A percentile compares a stretch with the other conserved stretches of the same genome.
These are phyloP conservation scores for Stachybotrys chlorohalonatus DNA, from an alignment of 2,329 filamentous ascomycete species.

Conservation along the genomic window DNA sequence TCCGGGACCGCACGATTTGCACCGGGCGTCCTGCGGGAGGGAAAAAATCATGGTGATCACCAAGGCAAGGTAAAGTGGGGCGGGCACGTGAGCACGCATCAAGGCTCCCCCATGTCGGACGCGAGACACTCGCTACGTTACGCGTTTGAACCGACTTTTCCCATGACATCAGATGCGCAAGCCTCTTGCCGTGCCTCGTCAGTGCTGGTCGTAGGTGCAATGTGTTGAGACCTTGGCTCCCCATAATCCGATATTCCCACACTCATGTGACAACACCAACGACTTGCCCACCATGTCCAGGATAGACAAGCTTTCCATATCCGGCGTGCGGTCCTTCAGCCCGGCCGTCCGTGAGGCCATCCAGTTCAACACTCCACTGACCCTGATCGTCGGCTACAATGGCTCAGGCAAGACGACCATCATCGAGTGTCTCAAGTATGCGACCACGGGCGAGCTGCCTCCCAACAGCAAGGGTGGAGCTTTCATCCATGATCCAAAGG, in stretches of 20 bases:
- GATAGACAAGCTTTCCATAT: slow-evolving; percentile 83
- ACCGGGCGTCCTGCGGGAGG: no score
- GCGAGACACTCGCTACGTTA: not conserved
- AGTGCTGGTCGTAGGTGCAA: no score
- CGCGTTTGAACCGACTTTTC: not conserved
- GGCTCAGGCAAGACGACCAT: slow-evolving; percentile 98
- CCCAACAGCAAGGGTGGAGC: slow-evolving; percentile 85
- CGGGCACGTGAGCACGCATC: not conserved
- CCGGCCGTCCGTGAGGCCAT: slow-evolving; percentile 68
- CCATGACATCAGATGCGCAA: not conserved
- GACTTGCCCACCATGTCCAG: slow-evolving; percentile 49
- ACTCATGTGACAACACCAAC: not conserved
- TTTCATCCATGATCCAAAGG: slow-evolving; percentile 95
- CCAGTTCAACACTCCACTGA: slow-evolving; percentile 81
- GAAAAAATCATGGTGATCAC: no score
- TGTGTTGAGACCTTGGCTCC: not conserved
- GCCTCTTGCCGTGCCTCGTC: no score
- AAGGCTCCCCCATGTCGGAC: not conserved
- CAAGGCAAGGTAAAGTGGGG: not conserved
- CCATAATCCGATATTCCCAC: not conserved
- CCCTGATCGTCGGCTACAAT: slow-evolving; percentile 94
- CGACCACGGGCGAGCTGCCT: slow-evolving; percentile 85
- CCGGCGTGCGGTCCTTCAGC: slow-evolving; percentile 79
- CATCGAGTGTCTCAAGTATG: slow-evolving; percentile 98
- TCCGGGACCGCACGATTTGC: no score